Evolutionary conservation across 345 rosid species (phyloP).

Genomic region (Linum trigynum): DNA sequence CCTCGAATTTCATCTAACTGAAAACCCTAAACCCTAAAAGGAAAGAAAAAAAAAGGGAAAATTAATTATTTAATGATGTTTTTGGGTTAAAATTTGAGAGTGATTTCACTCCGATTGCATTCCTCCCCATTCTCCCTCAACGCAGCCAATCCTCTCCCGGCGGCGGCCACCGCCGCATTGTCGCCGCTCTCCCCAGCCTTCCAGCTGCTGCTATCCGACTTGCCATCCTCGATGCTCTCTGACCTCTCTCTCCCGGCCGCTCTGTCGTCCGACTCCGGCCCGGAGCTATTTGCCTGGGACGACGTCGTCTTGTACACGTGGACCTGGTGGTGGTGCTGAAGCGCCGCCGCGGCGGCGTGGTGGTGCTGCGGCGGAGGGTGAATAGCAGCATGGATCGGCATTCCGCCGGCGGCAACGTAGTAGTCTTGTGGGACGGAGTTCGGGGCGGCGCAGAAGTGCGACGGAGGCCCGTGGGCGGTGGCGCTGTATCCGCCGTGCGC

Average conservation of each 20-base stretch:
- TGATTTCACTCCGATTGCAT: constrained; percentile 80
- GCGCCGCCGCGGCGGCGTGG: constrained; percentile 19
- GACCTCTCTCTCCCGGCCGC: constrained; percentile 43
- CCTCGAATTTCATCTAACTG: no score
- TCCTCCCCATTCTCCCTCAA: constrained; percentile 66
- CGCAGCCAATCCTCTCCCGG: constrained; percentile 57
- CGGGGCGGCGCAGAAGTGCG: constrained; percentile 47
- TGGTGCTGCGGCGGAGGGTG: constrained; percentile 25
- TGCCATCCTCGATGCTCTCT: constrained; percentile 78
- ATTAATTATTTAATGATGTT: neutral
- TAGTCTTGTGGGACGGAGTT: constrained; percentile 53
- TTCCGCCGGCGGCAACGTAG: constrained; percentile 35
- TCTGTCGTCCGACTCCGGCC: constrained; percentile 37
- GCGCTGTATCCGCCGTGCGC: constrained; percentile 51
- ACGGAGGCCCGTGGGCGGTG: constrained; percentile 32
- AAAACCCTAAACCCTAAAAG: neutral
- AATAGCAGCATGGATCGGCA: constrained; percentile 9
- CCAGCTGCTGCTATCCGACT: constrained; percentile 80
- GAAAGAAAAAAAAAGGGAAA: neutral
- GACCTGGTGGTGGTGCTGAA: constrained; percentile 41
- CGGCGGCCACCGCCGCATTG: constrained; percentile 27
- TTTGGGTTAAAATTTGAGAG: constrained; percentile 55
- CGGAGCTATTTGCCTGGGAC: constrained; percentile 36
- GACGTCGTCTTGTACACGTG: constrained; percentile 40
- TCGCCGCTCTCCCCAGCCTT: constrained; percentile 48